Base-by-base conservation (phyloP, 139 green algal genomes). In the Chlamydomonas schloesseri region DNA sequence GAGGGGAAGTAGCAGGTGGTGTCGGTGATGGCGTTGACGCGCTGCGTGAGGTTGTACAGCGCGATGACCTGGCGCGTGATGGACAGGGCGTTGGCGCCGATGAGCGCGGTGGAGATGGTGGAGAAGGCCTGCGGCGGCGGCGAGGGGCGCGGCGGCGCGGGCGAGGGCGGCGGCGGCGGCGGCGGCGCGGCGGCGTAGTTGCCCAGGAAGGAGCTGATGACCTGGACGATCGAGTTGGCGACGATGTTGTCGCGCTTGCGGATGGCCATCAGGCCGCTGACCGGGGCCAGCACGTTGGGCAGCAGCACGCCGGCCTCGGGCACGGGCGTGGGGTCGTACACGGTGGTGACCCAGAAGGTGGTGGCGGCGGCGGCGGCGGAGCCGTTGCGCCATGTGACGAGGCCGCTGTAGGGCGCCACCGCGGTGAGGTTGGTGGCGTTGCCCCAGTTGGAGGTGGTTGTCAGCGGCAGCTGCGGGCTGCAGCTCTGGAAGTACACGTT, bases 1-100 rank as follows among this genome's bases (percentile, higher is more conserved):
- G n/a, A 58, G 47, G 79, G 79, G 79, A 85, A 85, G 50, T 70
- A 85, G 67, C 79, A 85, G n/a, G 64, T 77, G 47, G 79, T 85
- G 47, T 69, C 47, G 23, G 47, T 26, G 20, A 85, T 47, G 23
- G 31, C 67, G 67, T 85, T 76, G 31, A 84, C 15, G 3, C 4
- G 8, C 23, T 31, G 31, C 5, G 79, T 85, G 47, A 85, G 36
- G 47, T 69, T 69, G 20, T 75, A 65, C n/a, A 75, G 64, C 15
- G 64, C 8, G 18, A 84, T 84, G n/a, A 85, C 65, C 65, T 77
- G 79, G 24, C 47, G n/a, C 18, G 79, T 85, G 20, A 85, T 47
- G 13, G 79, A 76, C 79, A 85, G 79, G 47, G 68, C 10, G 67
- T 69, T 76, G 4, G 70, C 18, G 18, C 47, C 47, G 21, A 24